These are phyloP conservation scores for Ophiostoma pallidulum DNA, from an alignment of 2,329 filamentous ascomycete species.

Conservation along the genomic window DNA sequence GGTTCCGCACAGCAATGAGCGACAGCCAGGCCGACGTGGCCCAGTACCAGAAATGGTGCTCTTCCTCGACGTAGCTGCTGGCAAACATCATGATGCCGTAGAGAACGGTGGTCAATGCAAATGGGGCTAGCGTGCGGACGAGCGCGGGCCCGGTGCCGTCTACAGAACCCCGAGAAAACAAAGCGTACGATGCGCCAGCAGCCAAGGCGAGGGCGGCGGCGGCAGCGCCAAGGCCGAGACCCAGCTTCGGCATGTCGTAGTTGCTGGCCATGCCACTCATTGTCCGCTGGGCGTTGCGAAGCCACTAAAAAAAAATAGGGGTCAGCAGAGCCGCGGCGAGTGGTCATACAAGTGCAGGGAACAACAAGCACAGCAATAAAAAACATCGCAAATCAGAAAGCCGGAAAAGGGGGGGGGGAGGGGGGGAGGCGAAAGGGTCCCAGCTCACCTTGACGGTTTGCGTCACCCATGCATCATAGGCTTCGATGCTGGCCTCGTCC, in stretches of 20 bases:
- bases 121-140: slow-evolving; percentile 26
- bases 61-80: slow-evolving; percentile 94
- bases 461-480: slow-evolving; percentile 11
- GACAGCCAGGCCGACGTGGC: slow-evolving; percentile 60
- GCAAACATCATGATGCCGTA: slow-evolving; percentile 95
- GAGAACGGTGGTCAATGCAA: slow-evolving; percentile 43
- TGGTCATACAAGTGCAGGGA: too few relatives aligned
- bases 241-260: slow-evolving; percentile 63
- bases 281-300: slow-evolving; percentile 61
- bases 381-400: background rate
- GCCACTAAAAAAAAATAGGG: slow-evolving; percentile 45
- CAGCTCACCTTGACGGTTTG: slow-evolving; percentile 31
- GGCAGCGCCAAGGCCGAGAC: slow-evolving; percentile 34
- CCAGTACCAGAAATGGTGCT: slow-evolving; percentile 99
- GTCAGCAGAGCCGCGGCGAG: too few relatives aligned
- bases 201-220: slow-evolving; percentile 31
- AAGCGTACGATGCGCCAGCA: slow-evolving; percentile 27
- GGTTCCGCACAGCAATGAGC: slow-evolving; percentile 40
- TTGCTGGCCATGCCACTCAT: slow-evolving; percentile 90
- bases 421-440: too few relatives aligned
- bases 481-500: slow-evolving; percentile 12
- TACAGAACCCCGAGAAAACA: slow-evolving; percentile 3
- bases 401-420: too few relatives aligned
- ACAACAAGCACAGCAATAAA: too few relatives aligned
- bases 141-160: too few relatives aligned